Evolutionary conservation across 2,329 filamentous ascomycete genomes (phyloP), one percentile per base, ranked within the genome.

Genomic region (Hansfordia pulvinata): DNA sequence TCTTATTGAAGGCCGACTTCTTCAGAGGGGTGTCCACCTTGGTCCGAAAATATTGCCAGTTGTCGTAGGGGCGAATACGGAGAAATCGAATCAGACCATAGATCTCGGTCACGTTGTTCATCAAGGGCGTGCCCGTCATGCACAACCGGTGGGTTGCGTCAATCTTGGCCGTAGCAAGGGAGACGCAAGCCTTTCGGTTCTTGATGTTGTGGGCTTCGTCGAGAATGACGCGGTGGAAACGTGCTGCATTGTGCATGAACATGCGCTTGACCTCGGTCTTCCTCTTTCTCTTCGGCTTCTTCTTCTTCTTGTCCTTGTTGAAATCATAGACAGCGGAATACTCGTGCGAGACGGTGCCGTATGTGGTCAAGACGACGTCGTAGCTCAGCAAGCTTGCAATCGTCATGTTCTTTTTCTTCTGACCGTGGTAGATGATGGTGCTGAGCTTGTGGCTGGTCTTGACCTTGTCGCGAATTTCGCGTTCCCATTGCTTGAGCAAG

Each of bases 201-300:
- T 88, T 90, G 55, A 90, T 82, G 42, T 69, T 77, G 43, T 90
- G 81, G 3, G 81, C 79, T 50, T 90, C 82, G 36, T 90, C 82
- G 4, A 90, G 59, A 26, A 90, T 76, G 24, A 86, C 59, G n/a
- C 78, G 69, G 43, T 80, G 71, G 60, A 79, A 88, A n/a, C n/a
- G n/a, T n/a, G n/a, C n/a, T 30, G 59, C 58, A 31, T 40, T 68
- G 43, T 27, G 63, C 35, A 60, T 58, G 7, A 78, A 73, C 17
- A 85, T 53, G 6, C 25, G 61, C 55, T 11, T 66, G n/a, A n/a
- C n/a, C n/a, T n/a, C n/a, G 26, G 57, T 56, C n/a, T n/a, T n/a
- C n/a, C n/a, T n/a, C n/a, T n/a, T n/a, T n/a, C n/a, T n/a, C n/a
- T n/a, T n/a, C n/a, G n/a, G n/a, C 52, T 30, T 65, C 54, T 23